These are phyloP conservation scores for Vigna unguiculata DNA, from an alignment of 306 rosid genomes.

Conservation along the genomic window DNA sequence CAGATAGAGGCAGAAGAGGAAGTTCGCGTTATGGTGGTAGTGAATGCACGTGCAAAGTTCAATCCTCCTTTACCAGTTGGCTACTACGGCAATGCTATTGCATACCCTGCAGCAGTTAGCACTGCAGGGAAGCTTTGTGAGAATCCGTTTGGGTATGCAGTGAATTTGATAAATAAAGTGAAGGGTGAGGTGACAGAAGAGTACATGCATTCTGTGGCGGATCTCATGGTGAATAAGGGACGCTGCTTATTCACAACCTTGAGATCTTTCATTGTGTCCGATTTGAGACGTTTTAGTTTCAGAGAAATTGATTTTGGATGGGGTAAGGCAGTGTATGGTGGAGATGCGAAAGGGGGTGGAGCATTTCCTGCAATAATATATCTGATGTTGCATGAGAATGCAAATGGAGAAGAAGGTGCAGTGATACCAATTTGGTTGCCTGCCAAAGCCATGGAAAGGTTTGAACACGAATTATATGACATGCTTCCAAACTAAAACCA, in stretches of 20 bases:
- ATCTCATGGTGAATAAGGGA: slow-evolving; percentile 43
- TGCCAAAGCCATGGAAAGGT: slow-evolving; percentile 47
- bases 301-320: slow-evolving; percentile 58
- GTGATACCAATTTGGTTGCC: slow-evolving; percentile 54
- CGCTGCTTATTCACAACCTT: background rate
- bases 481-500: background rate
- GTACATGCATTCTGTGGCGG: slow-evolving; percentile 55
- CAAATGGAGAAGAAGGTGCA: slow-evolving; percentile 51
- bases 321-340: slow-evolving; percentile 55
- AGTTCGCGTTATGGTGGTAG: slow-evolving; percentile 13
- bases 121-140: background rate
- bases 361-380: background rate
- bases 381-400: background rate
- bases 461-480: slow-evolving; percentile 42
- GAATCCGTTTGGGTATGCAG: slow-evolving; percentile 27
- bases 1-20: slow-evolving; percentile 33
- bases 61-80: slow-evolving; percentile 32
- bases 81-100: slow-evolving; percentile 39
- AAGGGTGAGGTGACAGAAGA: slow-evolving; percentile 4
- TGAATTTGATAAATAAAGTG: slow-evolving; percentile 40
- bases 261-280: slow-evolving; percentile 36
- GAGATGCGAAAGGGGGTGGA: too few species aligned
- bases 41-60: slow-evolving; percentile 8
- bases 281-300: background rate
- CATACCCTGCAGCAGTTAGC: background rate